Evolutionary conservation across 129 eudicot genomes (phyloP).

Genomic region (Gnaphalium uliginosum): DNA sequence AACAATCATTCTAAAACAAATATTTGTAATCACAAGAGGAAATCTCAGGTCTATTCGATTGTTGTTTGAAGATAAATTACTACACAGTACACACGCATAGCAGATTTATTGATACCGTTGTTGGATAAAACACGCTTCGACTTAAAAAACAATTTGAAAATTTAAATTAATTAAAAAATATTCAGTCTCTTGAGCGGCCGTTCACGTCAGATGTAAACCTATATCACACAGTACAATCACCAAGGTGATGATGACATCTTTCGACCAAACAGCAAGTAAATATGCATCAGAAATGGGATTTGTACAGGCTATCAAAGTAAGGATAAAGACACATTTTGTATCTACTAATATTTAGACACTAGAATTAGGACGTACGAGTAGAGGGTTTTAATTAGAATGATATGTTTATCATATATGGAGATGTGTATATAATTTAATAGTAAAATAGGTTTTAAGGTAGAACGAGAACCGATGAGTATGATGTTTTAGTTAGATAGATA

Average conservation of each 20-base stretch:
- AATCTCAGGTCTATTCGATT: not conserved
- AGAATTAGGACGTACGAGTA: too few relatives aligned
- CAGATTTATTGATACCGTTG: not conserved
- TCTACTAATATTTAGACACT: too few relatives aligned
- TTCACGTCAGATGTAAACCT: too few relatives aligned
- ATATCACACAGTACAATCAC: slow-evolving; percentile 44
- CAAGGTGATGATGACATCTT: slow-evolving; percentile 62
- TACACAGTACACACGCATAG: not conserved
- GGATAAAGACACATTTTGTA: too few relatives aligned
- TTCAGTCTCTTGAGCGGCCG: too few relatives aligned
- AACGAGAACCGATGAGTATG: too few relatives aligned
- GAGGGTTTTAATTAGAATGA: too few relatives aligned
- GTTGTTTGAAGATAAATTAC: slow-evolving; percentile 1
- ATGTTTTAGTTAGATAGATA: too few relatives aligned
- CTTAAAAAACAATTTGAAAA: slow-evolving; percentile 11
- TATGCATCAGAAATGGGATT: slow-evolving; percentile 64
- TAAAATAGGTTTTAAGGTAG: too few relatives aligned
- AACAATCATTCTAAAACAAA: not conserved
- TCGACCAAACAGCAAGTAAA: not conserved
- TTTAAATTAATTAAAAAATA: too few relatives aligned
- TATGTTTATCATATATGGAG: too few relatives aligned
- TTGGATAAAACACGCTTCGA: slow-evolving; percentile 18
- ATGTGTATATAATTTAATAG: too few relatives aligned
- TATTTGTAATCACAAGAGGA: slow-evolving; percentile 1
- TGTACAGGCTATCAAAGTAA: slow-evolving; percentile 74